These are phyloP conservation scores for Leishmania lainsoni DNA, from an alignment of 208 protist genomes.

Conservation along the genomic window DNA sequence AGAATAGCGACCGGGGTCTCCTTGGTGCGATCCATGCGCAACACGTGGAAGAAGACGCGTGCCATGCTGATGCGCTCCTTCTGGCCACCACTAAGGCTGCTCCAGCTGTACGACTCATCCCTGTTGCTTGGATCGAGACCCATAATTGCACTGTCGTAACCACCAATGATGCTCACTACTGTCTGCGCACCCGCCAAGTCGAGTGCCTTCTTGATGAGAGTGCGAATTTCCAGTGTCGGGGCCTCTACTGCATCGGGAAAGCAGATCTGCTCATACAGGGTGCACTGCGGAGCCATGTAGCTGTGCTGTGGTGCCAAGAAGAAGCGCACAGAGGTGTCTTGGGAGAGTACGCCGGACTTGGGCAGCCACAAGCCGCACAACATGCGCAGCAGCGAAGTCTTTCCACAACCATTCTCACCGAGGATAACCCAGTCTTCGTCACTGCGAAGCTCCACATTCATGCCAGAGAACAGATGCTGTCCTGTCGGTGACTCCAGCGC, in stretches of 20 bases:
- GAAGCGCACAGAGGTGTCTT: constrained; percentile 52
- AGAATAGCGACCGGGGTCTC: constrained; percentile 69
- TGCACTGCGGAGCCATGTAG: constrained; percentile 86
- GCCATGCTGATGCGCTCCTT: constrained; percentile 89
- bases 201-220: constrained; percentile 56
- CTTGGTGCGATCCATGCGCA: constrained; percentile 62
- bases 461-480: constrained; percentile 55
- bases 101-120: constrained; percentile 80
- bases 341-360: constrained; percentile 44
- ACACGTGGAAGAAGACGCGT: constrained; percentile 82
- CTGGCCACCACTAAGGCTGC: constrained; percentile 86
- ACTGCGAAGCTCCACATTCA: constrained; percentile 60
- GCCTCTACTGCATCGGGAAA: constrained; percentile 50
- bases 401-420: constrained; percentile 85
- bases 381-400: constrained; percentile 87
- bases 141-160: constrained; percentile 70
- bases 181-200: constrained; percentile 68
- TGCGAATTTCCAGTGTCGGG: constrained; percentile 35
- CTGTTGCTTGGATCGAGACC: constrained; percentile 46
- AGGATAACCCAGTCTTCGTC: constrained; percentile 85
- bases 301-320: constrained; percentile 79
- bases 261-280: constrained; percentile 82
- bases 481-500: constrained; percentile 61
- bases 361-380: constrained; percentile 81
- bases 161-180: constrained; percentile 74